Conservation (phyloP, 768 basidiomycete genomes). For the Trametes meyenii region DNA sequence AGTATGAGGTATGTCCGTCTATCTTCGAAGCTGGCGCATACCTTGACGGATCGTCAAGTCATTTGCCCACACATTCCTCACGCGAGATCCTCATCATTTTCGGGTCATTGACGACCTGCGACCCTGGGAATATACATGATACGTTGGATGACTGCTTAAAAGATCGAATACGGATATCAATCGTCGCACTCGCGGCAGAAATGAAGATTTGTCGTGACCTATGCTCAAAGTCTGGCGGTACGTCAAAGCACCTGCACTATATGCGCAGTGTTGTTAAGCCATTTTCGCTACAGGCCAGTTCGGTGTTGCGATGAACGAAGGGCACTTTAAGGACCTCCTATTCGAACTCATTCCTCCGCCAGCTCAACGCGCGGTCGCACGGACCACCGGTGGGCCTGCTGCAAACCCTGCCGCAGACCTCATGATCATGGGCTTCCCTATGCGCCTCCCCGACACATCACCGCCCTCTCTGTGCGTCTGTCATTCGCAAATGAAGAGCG, state of each 20-base stretch:
- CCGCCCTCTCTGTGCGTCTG: slow-evolving; percentile 89
- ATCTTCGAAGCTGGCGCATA: neutral
- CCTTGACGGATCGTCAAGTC: slow-evolving; percentile 55
- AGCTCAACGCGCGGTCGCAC: slow-evolving; percentile 65
- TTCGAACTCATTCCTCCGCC: slow-evolving; percentile 97
- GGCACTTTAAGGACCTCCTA: slow-evolving; percentile 92
- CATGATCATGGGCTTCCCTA: slow-evolving; percentile 99
- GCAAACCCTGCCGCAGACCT: slow-evolving; percentile 79
- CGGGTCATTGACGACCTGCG: slow-evolving; percentile 94
- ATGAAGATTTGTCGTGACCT: slow-evolving; percentile 97
- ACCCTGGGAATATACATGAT: slow-evolving; percentile 95
- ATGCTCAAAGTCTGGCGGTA: slow-evolving; percentile 90
- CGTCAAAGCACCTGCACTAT: slow-evolving; percentile 27
- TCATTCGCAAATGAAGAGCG: slow-evolving; percentile 88
- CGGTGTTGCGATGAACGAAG: slow-evolving; percentile 98
- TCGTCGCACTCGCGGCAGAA: slow-evolving; percentile 95
- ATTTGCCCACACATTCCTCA: slow-evolving; percentile 96
- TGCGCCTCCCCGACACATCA: slow-evolving; percentile 81
- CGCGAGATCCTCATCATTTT: slow-evolving; percentile 94
- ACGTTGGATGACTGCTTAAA: slow-evolving; percentile 85
- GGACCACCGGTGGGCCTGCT: slow-evolving; percentile 46
- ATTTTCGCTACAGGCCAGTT: slow-evolving; percentile 62
- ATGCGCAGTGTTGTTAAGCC: neutral
- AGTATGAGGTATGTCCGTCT: slow-evolving; percentile 74
- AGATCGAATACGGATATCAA: slow-evolving; percentile 86